Evolutionary conservation across 192 early-diverging fungal species (phyloP), one percentile per base, ranked within the genome.

Genomic region (Phlyctochytrium planicorne): DNA sequence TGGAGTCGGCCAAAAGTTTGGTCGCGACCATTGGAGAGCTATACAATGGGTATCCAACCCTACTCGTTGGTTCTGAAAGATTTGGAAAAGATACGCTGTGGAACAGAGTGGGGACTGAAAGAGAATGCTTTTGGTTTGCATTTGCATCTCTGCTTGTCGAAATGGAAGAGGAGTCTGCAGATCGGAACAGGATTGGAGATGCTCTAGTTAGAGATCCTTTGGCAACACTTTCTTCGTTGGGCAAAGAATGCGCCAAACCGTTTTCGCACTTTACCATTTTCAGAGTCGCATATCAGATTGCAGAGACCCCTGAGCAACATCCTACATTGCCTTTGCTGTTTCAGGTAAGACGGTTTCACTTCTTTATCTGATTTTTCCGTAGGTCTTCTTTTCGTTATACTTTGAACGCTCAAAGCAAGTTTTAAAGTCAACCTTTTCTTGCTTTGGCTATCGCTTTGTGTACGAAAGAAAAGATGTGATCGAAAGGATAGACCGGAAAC

Each of bases 381-480:
- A 78, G 66, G 30, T 56, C 16, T 78, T 78, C 62, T 75, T 74
- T 53, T 33, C 69, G 14, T 37, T 78, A 2, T 78, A 75, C 62
- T 78, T 78, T 75, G 77, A 78, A 53, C 65, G 64, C 10, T 35
- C 60, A 17, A 16, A 4, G 2, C 62, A 36, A 56, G 63, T 60
- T 3, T 30, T 57, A 0, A 34, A 67, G 24, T 23, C 23, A 16
- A 73, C 62, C 30, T 65, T 65, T 50, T 25, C 53, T 17, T 36
- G 57, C n/a, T 77, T 67, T 67, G 76, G 76, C 27, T 69, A 69
- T 37, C 56, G 67, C 3, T 77, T 74, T 53, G 66, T 73, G 17
- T 37, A 61, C 6, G 64, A 73, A 20, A 56, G 37, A 14, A 50
- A 64, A 57, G 50, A 50, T 10, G 16, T 59, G 56, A 52, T 72